Evolutionary conservation across 2,329 filamentous ascomycete genomes (phyloP).

Genomic region (Fusarium sororula): DNA sequence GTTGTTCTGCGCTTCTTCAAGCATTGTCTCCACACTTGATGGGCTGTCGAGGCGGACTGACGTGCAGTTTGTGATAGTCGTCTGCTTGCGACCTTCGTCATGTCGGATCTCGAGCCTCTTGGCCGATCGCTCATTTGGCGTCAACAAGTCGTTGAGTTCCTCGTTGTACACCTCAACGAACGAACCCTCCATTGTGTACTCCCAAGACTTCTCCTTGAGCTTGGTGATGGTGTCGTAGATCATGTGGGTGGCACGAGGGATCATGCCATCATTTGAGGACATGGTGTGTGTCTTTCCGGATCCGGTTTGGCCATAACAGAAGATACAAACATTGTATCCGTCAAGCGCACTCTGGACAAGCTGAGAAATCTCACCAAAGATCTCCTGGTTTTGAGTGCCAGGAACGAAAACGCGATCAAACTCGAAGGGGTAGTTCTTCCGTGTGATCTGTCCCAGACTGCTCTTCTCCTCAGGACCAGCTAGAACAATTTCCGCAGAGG

Average conservation of each 20-base stretch:
- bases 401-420: conserved; percentile 95
- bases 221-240: conserved; percentile 89
- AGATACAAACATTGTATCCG: conserved; percentile 98
- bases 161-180: conserved; percentile 99
- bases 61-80: conserved; percentile 81
- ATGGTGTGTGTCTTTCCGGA: conserved; percentile 98
- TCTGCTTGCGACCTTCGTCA: conserved; percentile 83
- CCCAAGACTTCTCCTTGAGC: conserved; percentile 91
- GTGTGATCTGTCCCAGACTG: conserved; percentile 77
- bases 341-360: conserved; percentile 95
- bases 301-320: conserved; percentile 97
- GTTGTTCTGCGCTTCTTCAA: conserved; percentile 83
- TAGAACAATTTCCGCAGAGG: conserved; percentile 86
- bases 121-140: conserved; percentile 61
- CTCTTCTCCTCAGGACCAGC: conserved; percentile 85
- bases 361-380: conserved; percentile 97
- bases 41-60: conserved; percentile 81
- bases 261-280: conserved; percentile 92
- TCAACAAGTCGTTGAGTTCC: conserved; percentile 88
- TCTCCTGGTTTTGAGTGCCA: conserved; percentile 77
- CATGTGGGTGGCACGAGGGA: conserved; percentile 89
- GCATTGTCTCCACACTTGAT: conserved; percentile 79
- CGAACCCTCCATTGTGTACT: conserved; percentile 91
- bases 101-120: conserved; percentile 92
- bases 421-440: conserved; percentile 84